Conservation (phyloP, 2,329 filamentous ascomycete genomes). For the Fusarium secorum region DNA sequence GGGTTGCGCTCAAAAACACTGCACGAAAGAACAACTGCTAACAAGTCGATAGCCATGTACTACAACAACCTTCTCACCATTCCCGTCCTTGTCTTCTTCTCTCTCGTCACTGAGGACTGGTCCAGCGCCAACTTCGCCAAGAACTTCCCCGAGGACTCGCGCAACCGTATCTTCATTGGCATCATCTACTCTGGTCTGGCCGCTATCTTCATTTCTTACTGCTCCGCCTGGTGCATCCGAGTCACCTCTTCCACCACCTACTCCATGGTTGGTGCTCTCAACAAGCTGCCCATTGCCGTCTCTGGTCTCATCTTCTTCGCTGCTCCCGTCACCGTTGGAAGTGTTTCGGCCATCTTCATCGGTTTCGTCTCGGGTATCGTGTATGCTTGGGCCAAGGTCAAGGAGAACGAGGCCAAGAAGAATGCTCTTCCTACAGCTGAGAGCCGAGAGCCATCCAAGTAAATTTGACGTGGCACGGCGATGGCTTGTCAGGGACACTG, state of each 20-base stretch:
- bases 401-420: constrained; percentile 60
- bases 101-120: constrained; percentile 91
- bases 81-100: constrained; percentile 83
- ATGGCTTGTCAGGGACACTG: neutral
- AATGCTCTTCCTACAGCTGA: constrained; percentile 70
- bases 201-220: constrained; percentile 98
- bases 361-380: constrained; percentile 94
- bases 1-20: neutral
- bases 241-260: constrained; percentile 98
- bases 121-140: constrained; percentile 79
- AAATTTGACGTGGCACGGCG: neutral
- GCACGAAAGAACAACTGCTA: constrained; percentile 36
- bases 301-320: constrained; percentile 95
- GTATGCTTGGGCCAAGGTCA: constrained; percentile 76
- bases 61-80: constrained; percentile 99
- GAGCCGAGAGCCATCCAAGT: constrained; percentile 29
- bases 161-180: constrained; percentile 81
- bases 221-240: constrained; percentile 97
- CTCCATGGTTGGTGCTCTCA: constrained; percentile 97
- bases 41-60: constrained; percentile 80
- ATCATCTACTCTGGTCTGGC: constrained; percentile 95
- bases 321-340: constrained; percentile 89
- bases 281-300: constrained; percentile 95
- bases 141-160: constrained; percentile 85
- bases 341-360: constrained; percentile 89